These are phyloP conservation scores for Scopulariopsis brevicaulis DNA, from an alignment of 2,329 filamentous ascomycete species.

Conservation along the genomic window DNA sequence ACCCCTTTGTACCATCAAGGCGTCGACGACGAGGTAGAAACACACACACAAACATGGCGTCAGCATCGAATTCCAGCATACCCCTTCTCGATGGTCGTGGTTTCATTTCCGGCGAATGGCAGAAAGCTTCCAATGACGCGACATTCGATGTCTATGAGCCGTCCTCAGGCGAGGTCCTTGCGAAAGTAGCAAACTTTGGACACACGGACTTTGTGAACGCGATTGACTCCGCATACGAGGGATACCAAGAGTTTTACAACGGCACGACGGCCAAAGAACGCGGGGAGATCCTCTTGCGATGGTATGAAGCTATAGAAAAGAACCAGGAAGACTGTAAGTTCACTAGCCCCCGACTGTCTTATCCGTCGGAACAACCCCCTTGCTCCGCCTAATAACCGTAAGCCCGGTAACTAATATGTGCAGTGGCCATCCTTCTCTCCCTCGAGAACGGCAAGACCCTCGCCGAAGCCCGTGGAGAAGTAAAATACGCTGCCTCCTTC, in stretches of 20 bases:
- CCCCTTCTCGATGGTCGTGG: too few species aligned
- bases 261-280: conserved; percentile 49
- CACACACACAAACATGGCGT: too few species aligned
- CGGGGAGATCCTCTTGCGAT: conserved; percentile 47
- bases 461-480: conserved; percentile 63
- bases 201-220: conserved; percentile 55
- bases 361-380: too few species aligned
- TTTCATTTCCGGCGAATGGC: too few species aligned
- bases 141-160: too few species aligned
- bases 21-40: too few species aligned
- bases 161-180: too few species aligned
- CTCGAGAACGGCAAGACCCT: conserved; percentile 75
- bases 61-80: too few species aligned
- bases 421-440: conserved; percentile 69
- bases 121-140: too few species aligned
- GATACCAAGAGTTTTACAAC: conserved; percentile 50
- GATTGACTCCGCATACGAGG: conserved; percentile 51
- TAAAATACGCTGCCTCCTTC: conserved; percentile 62
- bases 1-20: too few species aligned
- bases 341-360: conserved; percentile 57
- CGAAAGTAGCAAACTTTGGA: conserved; percentile 47
- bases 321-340: conserved; percentile 55
- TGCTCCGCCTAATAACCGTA: too few species aligned
- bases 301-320: conserved; percentile 56
- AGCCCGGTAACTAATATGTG: too few species aligned